Conservation (phyloP, 1,284 basidiomycete genomes). For the Cryptococcus neoformans region DNA sequence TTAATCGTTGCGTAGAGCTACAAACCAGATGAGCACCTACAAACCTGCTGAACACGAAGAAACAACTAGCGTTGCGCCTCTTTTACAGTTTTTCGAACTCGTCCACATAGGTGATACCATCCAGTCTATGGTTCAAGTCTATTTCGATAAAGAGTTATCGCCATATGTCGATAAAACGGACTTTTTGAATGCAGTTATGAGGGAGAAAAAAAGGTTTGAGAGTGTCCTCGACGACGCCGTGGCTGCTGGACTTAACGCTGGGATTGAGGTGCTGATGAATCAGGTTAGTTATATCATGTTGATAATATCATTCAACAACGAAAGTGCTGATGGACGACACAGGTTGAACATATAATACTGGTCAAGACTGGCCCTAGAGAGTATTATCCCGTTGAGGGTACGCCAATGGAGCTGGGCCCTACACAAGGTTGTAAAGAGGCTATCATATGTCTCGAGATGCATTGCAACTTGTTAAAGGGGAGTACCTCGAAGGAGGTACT, state of each 20-base stretch:
- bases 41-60: slow-evolving; percentile 77
- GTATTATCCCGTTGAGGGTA: slow-evolving; percentile 82
- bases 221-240: slow-evolving; percentile 87
- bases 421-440: slow-evolving; percentile 83
- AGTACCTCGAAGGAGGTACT: slow-evolving; percentile 94
- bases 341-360: slow-evolving; percentile 91
- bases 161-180: slow-evolving; percentile 86
- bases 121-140: slow-evolving; percentile 95
- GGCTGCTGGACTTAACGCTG: slow-evolving; percentile 86
- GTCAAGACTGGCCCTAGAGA: slow-evolving; percentile 79
- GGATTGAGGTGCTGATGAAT: slow-evolving; percentile 93
- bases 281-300: slow-evolving; percentile 57
- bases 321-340: slow-evolving; percentile 4
- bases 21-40: slow-evolving; percentile 79
- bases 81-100: slow-evolving; percentile 96
- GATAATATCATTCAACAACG: background rate
- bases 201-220: slow-evolving; percentile 97
- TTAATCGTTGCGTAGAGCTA: slow-evolving; percentile 58
- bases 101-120: slow-evolving; percentile 98
- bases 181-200: slow-evolving; percentile 87
- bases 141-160: slow-evolving; percentile 93
- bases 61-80: slow-evolving; percentile 75
- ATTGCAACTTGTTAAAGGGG: slow-evolving; percentile 85
- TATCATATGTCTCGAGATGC: slow-evolving; percentile 78
- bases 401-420: slow-evolving; percentile 70